Evolutionary conservation across 2,329 filamentous ascomycete species (phyloP), one percentile per base, ranked within the genome.

Genomic region (Apiospora kogelbergensis): DNA sequence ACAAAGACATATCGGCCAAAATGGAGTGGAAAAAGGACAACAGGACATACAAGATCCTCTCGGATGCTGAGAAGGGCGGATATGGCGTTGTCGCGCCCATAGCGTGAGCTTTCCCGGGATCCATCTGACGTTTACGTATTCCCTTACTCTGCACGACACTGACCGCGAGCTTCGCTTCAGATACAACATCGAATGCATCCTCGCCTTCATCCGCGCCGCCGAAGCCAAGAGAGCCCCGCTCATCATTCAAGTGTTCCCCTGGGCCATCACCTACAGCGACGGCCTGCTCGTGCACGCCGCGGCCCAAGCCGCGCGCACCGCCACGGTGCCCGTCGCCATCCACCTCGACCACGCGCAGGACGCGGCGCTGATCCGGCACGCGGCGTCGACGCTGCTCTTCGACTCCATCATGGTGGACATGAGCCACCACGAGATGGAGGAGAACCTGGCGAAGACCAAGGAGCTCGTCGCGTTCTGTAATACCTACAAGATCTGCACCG

Each of bases 321-420:
- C 89, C 37, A 79, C 77, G 0, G 89, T 91, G 0, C 89, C 89
- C 7, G 80, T 91, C 30, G 83, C 85, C 3, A 79, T 92, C 13
- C 90, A 92, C 78, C 85, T 92, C 75, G 90, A 92, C 80, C 90
- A 92, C 77, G 89, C 88, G 6, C 89, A 91, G 74, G 84, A 84
- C 6, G 85, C 87, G 40, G 84, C 84, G 68, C 84, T 88, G 57
- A 89, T 91, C 71, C 84, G 84, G 6, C 80, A 80, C 0, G 89
- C 88, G 0, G 88, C 88, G 0, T 83, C 86, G 70, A 80, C 82
- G 1, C 81, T 88, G 45, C 84, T 83, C 0, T 93, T 93, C 72
- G 91, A 93, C 77, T 86, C 84, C 67, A 92, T 93, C 76, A 93
- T 93, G 91, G 88, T 93, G 0, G 91, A 93, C 79, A 93, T 93